These are phyloP conservation scores for Gossypium australe DNA, from an alignment of 345 rosid genomes.

Conservation along the genomic window DNA sequence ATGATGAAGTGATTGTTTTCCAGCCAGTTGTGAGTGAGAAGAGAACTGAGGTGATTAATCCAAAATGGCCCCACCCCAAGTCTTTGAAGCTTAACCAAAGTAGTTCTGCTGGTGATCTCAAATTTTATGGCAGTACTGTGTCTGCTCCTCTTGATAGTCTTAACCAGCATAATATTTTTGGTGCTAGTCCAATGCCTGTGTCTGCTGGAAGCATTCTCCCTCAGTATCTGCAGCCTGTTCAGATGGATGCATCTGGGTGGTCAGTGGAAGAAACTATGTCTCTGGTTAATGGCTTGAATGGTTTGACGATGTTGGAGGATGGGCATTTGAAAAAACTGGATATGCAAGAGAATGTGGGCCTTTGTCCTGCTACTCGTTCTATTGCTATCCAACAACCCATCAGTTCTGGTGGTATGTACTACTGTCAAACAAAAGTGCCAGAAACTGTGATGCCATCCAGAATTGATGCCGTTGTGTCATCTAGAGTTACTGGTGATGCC, in stretches of 20 bases:
- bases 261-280: slow-evolving; percentile 42
- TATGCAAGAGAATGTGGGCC: slow-evolving; percentile 40
- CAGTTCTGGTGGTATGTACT: slow-evolving; percentile 33
- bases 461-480: slow-evolving; percentile 37
- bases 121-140: slow-evolving; percentile 31
- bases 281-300: slow-evolving; percentile 52
- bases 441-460: slow-evolving; percentile 43
- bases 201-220: slow-evolving; percentile 39
- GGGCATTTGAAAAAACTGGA: slow-evolving; percentile 46
- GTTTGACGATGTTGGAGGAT: slow-evolving; percentile 49
- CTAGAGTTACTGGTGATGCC: slow-evolving; percentile 41
- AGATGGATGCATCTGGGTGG: slow-evolving; percentile 48
- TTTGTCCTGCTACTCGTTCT: slow-evolving; percentile 29
- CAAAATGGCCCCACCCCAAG: slow-evolving; percentile 33
- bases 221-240: slow-evolving; percentile 41
- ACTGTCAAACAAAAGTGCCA: slow-evolving; percentile 37
- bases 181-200: slow-evolving; percentile 32
- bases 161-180: slow-evolving; percentile 33
- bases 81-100: slow-evolving; percentile 39
- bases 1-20: slow-evolving; percentile 93
- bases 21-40: slow-evolving; percentile 77
- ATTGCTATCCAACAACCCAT: slow-evolving; percentile 41
- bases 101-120: slow-evolving; percentile 33
- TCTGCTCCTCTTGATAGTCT: slow-evolving; percentile 40
- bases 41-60: slow-evolving; percentile 39